Evolutionary conservation across 1,139 yeast species (phyloP), one percentile per base, ranked within the genome.

Genomic region (Yamadazyma membranifaciens): DNA sequence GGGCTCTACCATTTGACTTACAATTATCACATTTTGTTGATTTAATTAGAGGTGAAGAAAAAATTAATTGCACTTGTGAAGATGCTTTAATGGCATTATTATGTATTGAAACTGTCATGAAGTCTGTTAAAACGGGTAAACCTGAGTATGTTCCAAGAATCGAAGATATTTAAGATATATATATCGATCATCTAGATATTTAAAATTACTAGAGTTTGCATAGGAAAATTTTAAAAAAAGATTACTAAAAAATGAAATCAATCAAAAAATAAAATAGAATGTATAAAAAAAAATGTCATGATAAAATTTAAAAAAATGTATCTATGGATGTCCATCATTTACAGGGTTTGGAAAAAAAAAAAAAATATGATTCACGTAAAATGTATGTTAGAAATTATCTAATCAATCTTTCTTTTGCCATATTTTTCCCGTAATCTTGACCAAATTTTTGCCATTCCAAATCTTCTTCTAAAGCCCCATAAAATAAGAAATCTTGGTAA

Each of bases 401-500:
- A 31, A 22, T 25, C 31, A n/a, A 26, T n/a, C 20, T 33, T 33
- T 15, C n/a, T 7, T 31, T 38, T 33, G 13, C 14, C 2, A 33
- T 39, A 39, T 12, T 28, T 31, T n/a, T 26, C 22, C 20, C 30
- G 22, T 22, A 34, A 9, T 4, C 13, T 16, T 5, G 9, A 10
- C 16, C 16, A 31, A 7, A 67, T 63, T 1, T 43, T 55, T 15
- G 37, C 49, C 47, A 84, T 60, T 40, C 70, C 70, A 57, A 84
- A 84, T 55, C 71, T 75, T 26, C 64, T 57, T 33, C 68, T 56
- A 15, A 83, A 60, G 1, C 60, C 57, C 40, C 44, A 56, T 47
- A 81, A 82, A 10, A 78, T 51, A 6, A 83, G 25, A 51, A 68
- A 69, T 41, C 79, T 65, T 6, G 88, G 88, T 51, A 66, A 63